Evolutionary conservation across 2,329 filamentous ascomycete genomes (phyloP).

Genomic region (Calonectria montana): DNA sequence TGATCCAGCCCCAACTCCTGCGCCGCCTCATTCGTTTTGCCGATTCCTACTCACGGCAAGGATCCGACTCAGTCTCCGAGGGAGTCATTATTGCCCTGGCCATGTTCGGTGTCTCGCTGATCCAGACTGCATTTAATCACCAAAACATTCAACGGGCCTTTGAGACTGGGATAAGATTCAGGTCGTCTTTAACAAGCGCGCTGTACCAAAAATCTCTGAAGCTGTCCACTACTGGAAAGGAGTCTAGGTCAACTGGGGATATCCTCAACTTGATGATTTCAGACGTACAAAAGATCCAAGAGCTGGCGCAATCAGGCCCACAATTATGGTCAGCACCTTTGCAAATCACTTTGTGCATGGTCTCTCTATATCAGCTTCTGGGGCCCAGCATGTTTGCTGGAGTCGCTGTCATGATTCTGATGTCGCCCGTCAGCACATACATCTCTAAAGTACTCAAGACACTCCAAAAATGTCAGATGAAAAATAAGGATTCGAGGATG

Average conservation of each 20-base stretch:
- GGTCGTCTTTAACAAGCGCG: not conserved
- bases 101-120: conserved; percentile 4
- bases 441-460: conserved; percentile 3
- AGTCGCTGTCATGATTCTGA: conserved; percentile 4
- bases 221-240: not conserved
- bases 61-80: not conserved
- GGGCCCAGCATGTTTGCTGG: conserved; percentile 8
- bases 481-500: conserved; percentile 6
- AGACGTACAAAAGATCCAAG: not conserved
- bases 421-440: not conserved
- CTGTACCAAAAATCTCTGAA: conserved; percentile 4
- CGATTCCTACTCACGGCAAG: not conserved
- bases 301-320: not conserved
- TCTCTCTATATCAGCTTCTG: not conserved
- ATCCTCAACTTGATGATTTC: conserved; percentile 5
- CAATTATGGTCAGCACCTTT: conserved; percentile 5
- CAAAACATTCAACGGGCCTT: not conserved
- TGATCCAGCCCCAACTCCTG: not conserved
- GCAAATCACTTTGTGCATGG: not conserved
- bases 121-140: conserved; percentile 1
- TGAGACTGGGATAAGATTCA: not conserved
- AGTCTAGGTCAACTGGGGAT: not conserved
- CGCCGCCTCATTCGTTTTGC: not conserved
- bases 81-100: conserved; percentile 3
- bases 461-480: conserved; percentile 6